Evolutionary conservation across 2,329 filamentous ascomycete genomes (phyloP).

Genomic region (Colletotrichum euphorbiae): DNA sequence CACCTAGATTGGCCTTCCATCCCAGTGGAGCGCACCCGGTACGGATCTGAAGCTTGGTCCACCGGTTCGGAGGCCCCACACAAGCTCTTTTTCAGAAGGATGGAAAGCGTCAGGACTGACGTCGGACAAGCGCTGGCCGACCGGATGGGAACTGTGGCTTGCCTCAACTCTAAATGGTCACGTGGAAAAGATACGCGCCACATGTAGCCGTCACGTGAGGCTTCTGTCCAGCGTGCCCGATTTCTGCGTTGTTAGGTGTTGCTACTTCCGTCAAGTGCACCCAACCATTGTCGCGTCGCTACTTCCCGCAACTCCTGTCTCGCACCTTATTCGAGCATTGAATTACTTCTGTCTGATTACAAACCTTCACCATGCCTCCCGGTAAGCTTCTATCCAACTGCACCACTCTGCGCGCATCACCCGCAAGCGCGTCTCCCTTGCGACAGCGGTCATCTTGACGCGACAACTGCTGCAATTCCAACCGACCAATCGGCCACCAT

Average conservation of each 20-base stretch:
- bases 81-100: constrained; percentile 27
- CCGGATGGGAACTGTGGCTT: neutral
- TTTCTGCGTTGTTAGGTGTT: constrained; percentile 1
- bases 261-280: neutral
- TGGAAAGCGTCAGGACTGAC: constrained; percentile 14
- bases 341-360: neutral
- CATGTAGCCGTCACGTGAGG: constrained; percentile 3
- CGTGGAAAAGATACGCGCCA: neutral
- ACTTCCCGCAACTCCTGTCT: constrained; percentile 17
- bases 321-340: too few relatives aligned
- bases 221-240: neutral
- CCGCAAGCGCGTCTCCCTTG: constrained; percentile 18
- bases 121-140: constrained; percentile 27
- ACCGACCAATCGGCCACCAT: neutral
- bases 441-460: constrained; percentile 5
- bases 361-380: constrained; percentile 33
- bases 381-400: constrained; percentile 27
- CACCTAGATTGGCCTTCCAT: constrained; percentile 11
- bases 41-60: constrained; percentile 31
- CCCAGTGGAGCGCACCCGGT: constrained; percentile 1
- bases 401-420: neutral
- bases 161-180: neutral
- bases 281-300: constrained; percentile 2
- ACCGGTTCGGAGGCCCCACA: constrained; percentile 28
- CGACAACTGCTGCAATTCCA: constrained; percentile 1